Evolutionary conservation across 441 rosid genomes (phyloP).

Genomic region (Populus trichocarpa): DNA sequence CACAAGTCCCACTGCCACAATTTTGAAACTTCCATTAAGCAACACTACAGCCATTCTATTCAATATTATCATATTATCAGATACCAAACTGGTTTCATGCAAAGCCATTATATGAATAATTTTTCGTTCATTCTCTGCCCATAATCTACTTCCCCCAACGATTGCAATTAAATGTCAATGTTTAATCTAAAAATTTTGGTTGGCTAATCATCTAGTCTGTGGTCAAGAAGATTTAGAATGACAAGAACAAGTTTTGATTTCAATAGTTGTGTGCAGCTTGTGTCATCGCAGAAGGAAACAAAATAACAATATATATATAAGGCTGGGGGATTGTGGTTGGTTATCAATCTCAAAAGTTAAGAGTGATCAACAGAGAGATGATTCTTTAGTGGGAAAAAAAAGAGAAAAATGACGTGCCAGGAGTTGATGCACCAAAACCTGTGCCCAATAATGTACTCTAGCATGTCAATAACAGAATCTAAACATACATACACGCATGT

Average conservation of each 20-base stretch:
- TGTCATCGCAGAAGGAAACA: background rate
- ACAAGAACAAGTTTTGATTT: background rate
- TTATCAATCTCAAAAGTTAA: background rate
- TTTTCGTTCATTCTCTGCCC: background rate
- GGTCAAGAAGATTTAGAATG: background rate
- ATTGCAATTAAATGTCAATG: conserved; percentile 2
- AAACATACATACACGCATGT: background rate
- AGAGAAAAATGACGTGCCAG: background rate
- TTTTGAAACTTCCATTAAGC: background rate
- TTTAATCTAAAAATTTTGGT: background rate
- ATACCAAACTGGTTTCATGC: background rate
- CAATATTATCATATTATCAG: background rate
- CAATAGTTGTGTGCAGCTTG: background rate
- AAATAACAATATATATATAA: background rate
- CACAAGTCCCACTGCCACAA: background rate
- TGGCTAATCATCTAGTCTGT: background rate
- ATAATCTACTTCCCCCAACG: background rate
- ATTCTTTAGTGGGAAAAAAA: background rate
- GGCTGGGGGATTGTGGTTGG: background rate
- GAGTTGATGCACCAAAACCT: background rate
- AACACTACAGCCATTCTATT: background rate
- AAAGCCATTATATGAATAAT: background rate
- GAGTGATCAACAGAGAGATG: background rate
- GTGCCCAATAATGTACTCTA: background rate
- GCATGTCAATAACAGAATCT: background rate